Base-by-base conservation (phyloP, 1,139 yeast genomes). In the Yamadazyma diospyri region DNA sequence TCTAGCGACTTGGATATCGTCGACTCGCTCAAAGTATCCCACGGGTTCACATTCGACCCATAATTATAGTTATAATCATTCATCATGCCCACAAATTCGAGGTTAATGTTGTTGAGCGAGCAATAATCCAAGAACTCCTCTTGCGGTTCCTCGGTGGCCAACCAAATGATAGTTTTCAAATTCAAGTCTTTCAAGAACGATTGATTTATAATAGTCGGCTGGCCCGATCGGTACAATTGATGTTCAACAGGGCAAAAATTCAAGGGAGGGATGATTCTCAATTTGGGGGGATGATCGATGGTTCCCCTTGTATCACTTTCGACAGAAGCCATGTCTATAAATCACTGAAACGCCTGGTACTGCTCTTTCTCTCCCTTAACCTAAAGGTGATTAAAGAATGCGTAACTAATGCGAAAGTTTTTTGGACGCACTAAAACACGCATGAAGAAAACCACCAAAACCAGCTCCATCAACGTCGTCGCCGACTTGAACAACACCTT, bases 241-340 rank as follows among this genome's bases (percentile, higher is more conserved):
- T 80, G 72, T 51, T 92, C 97, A 10, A 92, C 97, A 1, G 97
- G 96, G 45, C 96, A 84, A 55, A 92, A 92, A 58, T 92, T 92
- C 42, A 88, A 62, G 1, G 98, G 98, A 3, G 98, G 97, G 4
- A 92, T 89, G 32, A 87, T 81, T 27, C 89, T 62, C 38, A 76
- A 61, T 28, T 68, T 52, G 6, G 89, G 88, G 1, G 82, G 76
- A 16, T 55, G 49, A 16, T 52, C 42, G 16, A 56, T 48, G 13
- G 28, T 25, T 15, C 15, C 26, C 16, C n/a, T 35, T 23, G n/a
- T n/a, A n/a, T n/a, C n/a, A n/a, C n/a, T n/a, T n/a, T n/a, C n/a
- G n/a, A n/a, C n/a, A n/a, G n/a, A n/a, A n/a, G n/a, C n/a, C n/a
- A n/a, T n/a, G n/a, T n/a, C n/a, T n/a, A n/a, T n/a, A n/a, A n/a